Evolutionary conservation across 139 green algal species (phyloP).

Genomic region (Mesotaenium endlicherianum): DNA sequence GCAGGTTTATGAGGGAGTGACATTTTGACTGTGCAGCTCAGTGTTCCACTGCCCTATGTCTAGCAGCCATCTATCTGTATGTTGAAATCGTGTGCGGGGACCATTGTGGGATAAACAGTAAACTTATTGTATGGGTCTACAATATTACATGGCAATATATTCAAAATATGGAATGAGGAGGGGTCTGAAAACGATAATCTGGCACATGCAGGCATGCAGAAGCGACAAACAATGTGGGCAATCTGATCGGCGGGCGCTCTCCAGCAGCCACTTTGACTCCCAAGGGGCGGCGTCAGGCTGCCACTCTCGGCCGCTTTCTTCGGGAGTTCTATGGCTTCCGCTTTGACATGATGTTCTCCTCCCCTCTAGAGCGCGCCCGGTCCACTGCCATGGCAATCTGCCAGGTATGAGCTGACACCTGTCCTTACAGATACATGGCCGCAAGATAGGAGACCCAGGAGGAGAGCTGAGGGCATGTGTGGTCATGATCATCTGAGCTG

Average conservation of each 20-base stretch:
- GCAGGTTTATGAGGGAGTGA: too few species aligned
- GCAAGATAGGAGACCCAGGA: too few species aligned
- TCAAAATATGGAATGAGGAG: too few species aligned
- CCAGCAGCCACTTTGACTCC: not conserved
- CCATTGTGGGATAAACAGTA: not conserved
- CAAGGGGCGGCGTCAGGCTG: slow-evolving; percentile 19
- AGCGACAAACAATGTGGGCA: not conserved
- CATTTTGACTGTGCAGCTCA: not conserved
- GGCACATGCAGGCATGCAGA: not conserved
- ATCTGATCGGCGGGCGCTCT: slow-evolving; percentile 12
- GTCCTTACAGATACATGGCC: too few species aligned
- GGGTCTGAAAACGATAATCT: not conserved
- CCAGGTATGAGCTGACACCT: slow-evolving; percentile 22
- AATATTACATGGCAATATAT: too few species aligned
- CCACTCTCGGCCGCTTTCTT: slow-evolving; percentile 13
- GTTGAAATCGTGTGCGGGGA: not conserved
- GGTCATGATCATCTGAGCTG: too few species aligned
- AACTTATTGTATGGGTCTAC: too few species aligned
- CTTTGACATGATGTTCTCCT: slow-evolving; percentile 46
- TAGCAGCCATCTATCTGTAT: not conserved
- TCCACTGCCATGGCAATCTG: slow-evolving; percentile 17
- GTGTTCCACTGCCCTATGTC: not conserved
- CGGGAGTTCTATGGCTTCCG: slow-evolving; percentile 10
- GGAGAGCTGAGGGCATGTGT: too few species aligned
- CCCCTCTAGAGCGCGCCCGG: slow-evolving; percentile 24